Percentiles rank a stretch among this genome's conserved stretches.
These are phyloP conservation scores for Rutidosis leptorrhynchoides DNA, from an alignment of 129 eudicot species.

Conservation along the genomic window DNA sequence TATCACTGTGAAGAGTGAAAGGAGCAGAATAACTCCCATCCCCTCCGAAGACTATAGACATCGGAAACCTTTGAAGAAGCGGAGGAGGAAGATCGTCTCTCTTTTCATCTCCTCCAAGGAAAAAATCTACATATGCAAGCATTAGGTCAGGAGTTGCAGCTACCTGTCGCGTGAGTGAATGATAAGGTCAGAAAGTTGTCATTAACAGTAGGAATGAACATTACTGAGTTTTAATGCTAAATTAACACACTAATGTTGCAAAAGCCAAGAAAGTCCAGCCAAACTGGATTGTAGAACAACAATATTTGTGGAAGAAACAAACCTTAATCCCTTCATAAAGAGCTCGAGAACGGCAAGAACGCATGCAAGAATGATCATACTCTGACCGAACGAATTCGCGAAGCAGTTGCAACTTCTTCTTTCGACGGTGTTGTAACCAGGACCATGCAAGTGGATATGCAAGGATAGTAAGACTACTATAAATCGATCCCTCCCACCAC, in stretches of 20 bases:
- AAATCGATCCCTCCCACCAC: constrained; percentile 98
- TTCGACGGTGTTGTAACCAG: constrained; percentile 92
- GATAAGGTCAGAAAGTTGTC: too few relatives aligned
- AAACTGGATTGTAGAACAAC: neutral
- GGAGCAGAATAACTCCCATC: constrained; percentile 94
- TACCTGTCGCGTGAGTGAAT: too few relatives aligned
- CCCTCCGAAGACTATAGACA: constrained; percentile 82
- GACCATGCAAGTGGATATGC: constrained; percentile 94
- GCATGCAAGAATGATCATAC: constrained; percentile 98
- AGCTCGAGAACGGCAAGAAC: constrained; percentile 97
- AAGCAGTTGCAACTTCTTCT: constrained; percentile 65
- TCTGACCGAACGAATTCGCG: constrained; percentile 98
- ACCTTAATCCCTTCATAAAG: constrained; percentile 99
- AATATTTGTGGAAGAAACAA: constrained; percentile 20
- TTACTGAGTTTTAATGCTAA: too few relatives aligned
- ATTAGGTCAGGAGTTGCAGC: constrained; percentile 81
- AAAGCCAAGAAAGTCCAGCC: too few relatives aligned
- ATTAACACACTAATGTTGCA: too few relatives aligned
- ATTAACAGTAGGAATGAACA: too few relatives aligned
- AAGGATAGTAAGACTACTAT: constrained; percentile 53
- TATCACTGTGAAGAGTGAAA: constrained; percentile 81
- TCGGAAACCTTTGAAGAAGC: constrained; percentile 74
- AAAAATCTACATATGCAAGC: constrained; percentile 93
- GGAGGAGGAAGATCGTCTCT: constrained; percentile 92
- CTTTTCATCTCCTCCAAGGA: constrained; percentile 97